A percentile compares a stretch with the other conserved stretches of the same genome.
phyloP scores from a whole-genome alignment of 352 stramenopile genomes.

The Phytophthora hybrid region DNA sequence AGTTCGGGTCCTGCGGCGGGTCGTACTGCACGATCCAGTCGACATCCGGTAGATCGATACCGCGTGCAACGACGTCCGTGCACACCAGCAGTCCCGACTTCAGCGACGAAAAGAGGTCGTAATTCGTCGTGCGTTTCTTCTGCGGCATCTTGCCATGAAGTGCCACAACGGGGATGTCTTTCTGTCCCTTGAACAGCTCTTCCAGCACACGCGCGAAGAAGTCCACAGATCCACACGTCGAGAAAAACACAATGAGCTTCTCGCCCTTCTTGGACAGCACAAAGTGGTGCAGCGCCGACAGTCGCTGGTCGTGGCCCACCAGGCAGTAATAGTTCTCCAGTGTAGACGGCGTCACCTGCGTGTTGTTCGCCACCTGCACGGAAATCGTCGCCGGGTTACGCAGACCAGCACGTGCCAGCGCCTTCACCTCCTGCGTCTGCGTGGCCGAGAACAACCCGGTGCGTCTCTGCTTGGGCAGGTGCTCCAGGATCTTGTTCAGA shows the following conservation, averaged over 20 bases:
- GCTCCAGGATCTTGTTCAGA: slow-evolving; percentile 95
- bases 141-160: slow-evolving; percentile 96
- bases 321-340: slow-evolving; percentile 97
- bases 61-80: slow-evolving; percentile 98
- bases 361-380: slow-evolving; percentile 94
- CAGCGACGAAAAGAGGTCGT: slow-evolving; percentile 72
- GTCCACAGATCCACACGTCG: slow-evolving; percentile 99
- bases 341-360: slow-evolving; percentile 80
- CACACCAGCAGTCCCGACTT: slow-evolving; percentile 94
- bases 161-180: slow-evolving; percentile 60
- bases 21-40: slow-evolving; percentile 99
- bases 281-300: slow-evolving; percentile 94
- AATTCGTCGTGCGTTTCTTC: slow-evolving; percentile 89
- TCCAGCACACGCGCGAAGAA: slow-evolving; percentile 96
- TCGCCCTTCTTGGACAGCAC: slow-evolving; percentile 85
- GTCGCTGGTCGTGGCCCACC: slow-evolving; percentile 94
- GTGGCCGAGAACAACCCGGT: slow-evolving; percentile 94
- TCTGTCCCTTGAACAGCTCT: slow-evolving; percentile 61
- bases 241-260: slow-evolving; percentile 99
- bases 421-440: slow-evolving; percentile 96
- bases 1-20: slow-evolving; percentile 97
- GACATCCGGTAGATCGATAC: slow-evolving; percentile 98
- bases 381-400: slow-evolving; percentile 98
- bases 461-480: slow-evolving; percentile 97
- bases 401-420: slow-evolving; percentile 95